A percentile compares a stretch with the other conserved stretches of the same genome.
These are phyloP conservation scores for Erysimum cheiranthoides DNA, from an alignment of 345 rosid genomes.

Conservation along the genomic window DNA sequence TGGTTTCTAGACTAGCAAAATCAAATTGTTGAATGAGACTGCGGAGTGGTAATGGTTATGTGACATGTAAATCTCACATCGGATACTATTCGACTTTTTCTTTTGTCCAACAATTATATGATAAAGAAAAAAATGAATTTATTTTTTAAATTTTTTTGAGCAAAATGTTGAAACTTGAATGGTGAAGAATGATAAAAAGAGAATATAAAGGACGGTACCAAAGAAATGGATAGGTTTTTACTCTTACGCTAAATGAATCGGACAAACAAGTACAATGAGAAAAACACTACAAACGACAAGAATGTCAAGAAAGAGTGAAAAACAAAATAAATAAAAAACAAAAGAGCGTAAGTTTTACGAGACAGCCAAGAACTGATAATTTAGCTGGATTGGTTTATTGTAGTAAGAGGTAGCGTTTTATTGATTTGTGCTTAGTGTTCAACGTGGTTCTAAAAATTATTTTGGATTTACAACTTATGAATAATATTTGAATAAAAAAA, in stretches of 20 bases:
- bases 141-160: not conserved
- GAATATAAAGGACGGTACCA: constrained; percentile 40
- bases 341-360: constrained; percentile 29
- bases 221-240: constrained; percentile 39
- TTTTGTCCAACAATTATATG: constrained; percentile 29
- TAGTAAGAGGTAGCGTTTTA: constrained; percentile 19
- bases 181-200: constrained; percentile 27
- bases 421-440: constrained; percentile 12
- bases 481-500: too few species aligned
- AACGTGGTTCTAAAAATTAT: not conserved
- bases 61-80: constrained; percentile 48
- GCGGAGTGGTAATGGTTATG: constrained; percentile 36
- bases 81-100: constrained; percentile 41
- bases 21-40: constrained; percentile 30
- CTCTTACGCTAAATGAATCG: constrained; percentile 34
- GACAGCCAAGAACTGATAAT: constrained; percentile 33
- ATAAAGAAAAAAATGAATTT: not conserved
- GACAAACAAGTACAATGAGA: constrained; percentile 46
- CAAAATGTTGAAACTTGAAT: constrained; percentile 30
- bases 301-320: constrained; percentile 30
- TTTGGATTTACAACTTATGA: not conserved
- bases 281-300: constrained; percentile 39
- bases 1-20: constrained; percentile 37
- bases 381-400: constrained; percentile 33
- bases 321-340: not conserved